Percentiles rank a stretch among this genome's conserved stretches.
Evolutionary conservation across 2,329 filamentous ascomycete species (phyloP).

Genomic region (Arthrobotrys iridis): DNA sequence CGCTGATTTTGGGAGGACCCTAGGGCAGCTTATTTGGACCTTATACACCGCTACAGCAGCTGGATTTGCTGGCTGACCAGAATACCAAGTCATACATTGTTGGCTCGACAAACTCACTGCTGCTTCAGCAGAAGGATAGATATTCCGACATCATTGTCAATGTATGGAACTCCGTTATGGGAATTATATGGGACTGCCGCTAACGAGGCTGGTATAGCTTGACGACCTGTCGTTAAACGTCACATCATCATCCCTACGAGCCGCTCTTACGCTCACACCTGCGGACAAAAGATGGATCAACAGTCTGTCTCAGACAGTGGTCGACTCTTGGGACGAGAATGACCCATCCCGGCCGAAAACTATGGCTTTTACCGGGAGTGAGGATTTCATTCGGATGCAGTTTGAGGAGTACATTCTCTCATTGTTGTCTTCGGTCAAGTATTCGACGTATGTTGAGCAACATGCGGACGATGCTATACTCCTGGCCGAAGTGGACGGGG

Average conservation of each 20-base stretch:
- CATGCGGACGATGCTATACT: conserved; percentile 69
- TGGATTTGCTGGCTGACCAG: conserved; percentile 90
- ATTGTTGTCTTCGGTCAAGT: conserved; percentile 87
- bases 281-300: conserved; percentile 97
- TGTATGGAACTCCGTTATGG: conserved; percentile 60
- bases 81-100: conserved; percentile 98
- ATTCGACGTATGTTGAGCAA: conserved; percentile 74
- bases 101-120: conserved; percentile 92
- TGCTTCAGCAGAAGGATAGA: conserved; percentile 91
- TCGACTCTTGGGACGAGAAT: conserved; percentile 94
- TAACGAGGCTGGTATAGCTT: conserved; percentile 64
- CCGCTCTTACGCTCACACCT: conserved; percentile 79
- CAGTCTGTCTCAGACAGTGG: conserved; percentile 88
- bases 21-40: conserved; percentile 93
- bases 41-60: conserved; percentile 94
- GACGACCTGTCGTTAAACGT: conserved; percentile 89
- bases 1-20: conserved; percentile 19
- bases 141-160: conserved; percentile 98
- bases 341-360: conserved; percentile 92
- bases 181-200: background rate
- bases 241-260: conserved; percentile 78
- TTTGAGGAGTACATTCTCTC: conserved; percentile 97
- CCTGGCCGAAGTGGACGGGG: conserved; percentile 73
- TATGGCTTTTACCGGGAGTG: conserved; percentile 91
- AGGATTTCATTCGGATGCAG: conserved; percentile 95